phyloP scores from a whole-genome alignment of 2,329 filamentous ascomycete species.

The Teratosphaeria zuluensis region DNA sequence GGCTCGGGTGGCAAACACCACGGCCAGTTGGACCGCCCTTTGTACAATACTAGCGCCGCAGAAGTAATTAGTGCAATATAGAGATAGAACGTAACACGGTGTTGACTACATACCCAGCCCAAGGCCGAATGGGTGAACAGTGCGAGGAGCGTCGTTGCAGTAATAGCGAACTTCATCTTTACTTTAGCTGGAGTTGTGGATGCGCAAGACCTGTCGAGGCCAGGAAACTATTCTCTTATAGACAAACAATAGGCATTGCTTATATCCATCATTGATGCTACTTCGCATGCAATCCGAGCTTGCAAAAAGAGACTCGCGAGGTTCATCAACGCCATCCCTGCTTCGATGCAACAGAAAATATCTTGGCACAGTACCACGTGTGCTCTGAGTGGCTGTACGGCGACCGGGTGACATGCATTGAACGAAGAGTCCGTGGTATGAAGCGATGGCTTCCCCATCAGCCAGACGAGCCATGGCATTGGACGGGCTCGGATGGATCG shows the following conservation, averaged over 20 bases:
- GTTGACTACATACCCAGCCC: not conserved
- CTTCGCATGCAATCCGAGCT: not conserved
- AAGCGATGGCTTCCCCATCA: too few species aligned
- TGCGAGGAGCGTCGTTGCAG: not conserved
- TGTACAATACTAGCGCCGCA: not conserved
- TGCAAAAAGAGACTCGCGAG: not conserved
- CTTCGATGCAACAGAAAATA: not conserved
- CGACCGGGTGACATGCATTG: not conserved
- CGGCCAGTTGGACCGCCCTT: not conserved
- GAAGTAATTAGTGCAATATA: not conserved
- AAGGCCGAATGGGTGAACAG: not conserved
- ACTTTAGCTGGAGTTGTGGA: not conserved
- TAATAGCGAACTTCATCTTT: not conserved
- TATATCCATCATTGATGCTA: not conserved
- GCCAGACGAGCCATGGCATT: too few species aligned
- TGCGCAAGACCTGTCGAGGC: not conserved
- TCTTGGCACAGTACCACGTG: not conserved
- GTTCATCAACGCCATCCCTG: not conserved
- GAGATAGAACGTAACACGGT: not conserved
- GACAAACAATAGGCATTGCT: not conserved
- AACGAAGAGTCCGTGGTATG: too few species aligned
- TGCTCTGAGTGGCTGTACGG: not conserved
- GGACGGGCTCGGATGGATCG: too few species aligned
- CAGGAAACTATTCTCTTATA: not conserved
- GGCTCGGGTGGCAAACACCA: too few species aligned